These are phyloP conservation scores for Alternaria longipes DNA, from an alignment of 2,329 filamentous ascomycete species.

Conservation along the genomic window DNA sequence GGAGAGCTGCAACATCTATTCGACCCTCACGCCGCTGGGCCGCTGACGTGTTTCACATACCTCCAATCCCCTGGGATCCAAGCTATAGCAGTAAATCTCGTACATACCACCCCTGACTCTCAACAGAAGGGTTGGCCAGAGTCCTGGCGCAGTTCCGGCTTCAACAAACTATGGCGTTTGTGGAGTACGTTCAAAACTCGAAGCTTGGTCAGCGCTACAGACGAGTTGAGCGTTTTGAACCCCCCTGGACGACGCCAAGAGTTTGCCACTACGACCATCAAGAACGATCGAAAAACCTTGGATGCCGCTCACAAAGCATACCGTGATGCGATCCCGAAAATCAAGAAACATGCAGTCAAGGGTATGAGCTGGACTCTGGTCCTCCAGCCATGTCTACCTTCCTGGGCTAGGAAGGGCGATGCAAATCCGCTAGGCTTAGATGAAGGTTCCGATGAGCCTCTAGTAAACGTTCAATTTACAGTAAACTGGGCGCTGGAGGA, in stretches of 20 bases:
- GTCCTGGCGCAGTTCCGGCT: conserved; percentile 44
- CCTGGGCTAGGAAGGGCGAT: conserved; percentile 27
- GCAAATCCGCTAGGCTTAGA: conserved; percentile 25
- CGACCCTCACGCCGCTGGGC: conserved; percentile 56
- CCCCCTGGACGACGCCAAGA: conserved; percentile 34
- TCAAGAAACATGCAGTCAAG: conserved; percentile 36
- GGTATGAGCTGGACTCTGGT: conserved; percentile 46
- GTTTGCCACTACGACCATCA: conserved; percentile 50
- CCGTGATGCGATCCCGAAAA: conserved; percentile 31
- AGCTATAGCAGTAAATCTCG: conserved; percentile 54
- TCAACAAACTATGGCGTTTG: conserved; percentile 43
- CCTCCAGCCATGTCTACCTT: conserved; percentile 29
- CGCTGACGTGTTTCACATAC: conserved; percentile 66
- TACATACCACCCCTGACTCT: conserved; percentile 52
- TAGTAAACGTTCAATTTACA: conserved; percentile 48
- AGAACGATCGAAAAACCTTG: conserved; percentile 47
- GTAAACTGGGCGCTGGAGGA: conserved; percentile 42
- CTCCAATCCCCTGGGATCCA: conserved; percentile 65
- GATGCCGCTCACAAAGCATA: conserved; percentile 40
- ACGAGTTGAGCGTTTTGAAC: conserved; percentile 42
- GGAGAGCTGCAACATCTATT: conserved; percentile 21
- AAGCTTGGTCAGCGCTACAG: conserved; percentile 44
- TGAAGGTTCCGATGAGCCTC: conserved; percentile 28
- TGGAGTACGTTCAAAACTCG: conserved; percentile 49
- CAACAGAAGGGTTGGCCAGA: conserved; percentile 39